Evolutionary conservation across 805 yeast species (phyloP), one percentile per base, ranked within the genome.

Genomic region (Tetrapisispora phaffii): DNA sequence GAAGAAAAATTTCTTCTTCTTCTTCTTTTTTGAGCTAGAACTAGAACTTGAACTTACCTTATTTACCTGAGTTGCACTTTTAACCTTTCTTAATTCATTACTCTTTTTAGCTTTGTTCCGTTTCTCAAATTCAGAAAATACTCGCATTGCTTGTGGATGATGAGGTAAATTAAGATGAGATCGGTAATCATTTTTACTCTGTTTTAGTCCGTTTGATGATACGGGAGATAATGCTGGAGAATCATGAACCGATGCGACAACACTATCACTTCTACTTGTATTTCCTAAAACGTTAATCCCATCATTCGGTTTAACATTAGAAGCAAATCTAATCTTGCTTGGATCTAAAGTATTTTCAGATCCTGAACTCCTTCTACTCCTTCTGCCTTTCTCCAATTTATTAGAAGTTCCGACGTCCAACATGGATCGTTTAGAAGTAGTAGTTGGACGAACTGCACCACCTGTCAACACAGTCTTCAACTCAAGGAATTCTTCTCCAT

Each of bases 391-490:
- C 12, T 7, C 6, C 7, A 2, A 1, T 19, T 32, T 29, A 4
- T 13, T 28, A 15, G 28, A n/a, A 4, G 44, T 4, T 16, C 38
- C 41, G 13, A 55, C 58, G 40, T 54, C 57, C 16, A 55, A 45
- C 60, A 58, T 58, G 12, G 58, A 56, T 32, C 47, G 54, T 38
- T 40, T 50, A 4, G 44, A 42, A 24, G 41, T 34, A 41, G 26
- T 45, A 28, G 31, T 36, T 19, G 41, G 38, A n/a, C 49, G 44
- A 24, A 47, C 45, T 22, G 32, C 34, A 23, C 55, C 55, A 10
- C 65, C 66, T 1, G 63, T 58, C 17, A 62, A 44, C 1, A 56
- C 55, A 20, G 50, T 53, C 46, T 54, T 59, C 39, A 62, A 34
- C 16, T 54, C 50, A 4, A 45, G 46, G 33, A 58, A 52, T 13